Conservation (phyloP, 139 green algal species). For the Yamagishiella unicocca region DNA sequence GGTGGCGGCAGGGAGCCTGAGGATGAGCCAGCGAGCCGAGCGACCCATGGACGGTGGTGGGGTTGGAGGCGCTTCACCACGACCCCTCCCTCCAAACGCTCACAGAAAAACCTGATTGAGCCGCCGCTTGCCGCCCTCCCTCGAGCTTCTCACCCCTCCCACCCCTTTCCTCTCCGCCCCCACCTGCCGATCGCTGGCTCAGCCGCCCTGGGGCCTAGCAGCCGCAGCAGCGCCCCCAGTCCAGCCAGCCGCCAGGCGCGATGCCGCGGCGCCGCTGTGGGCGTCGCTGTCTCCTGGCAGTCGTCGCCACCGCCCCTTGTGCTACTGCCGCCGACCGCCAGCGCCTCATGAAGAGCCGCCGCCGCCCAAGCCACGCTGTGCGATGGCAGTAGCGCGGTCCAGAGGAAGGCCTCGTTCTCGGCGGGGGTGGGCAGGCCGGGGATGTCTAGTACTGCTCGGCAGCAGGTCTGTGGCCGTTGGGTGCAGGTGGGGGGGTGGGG, state of each 20-base stretch:
- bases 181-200: conserved; percentile 27
- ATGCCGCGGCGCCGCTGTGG: conserved; percentile 9
- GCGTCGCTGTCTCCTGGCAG: not conserved
- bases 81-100: not conserved
- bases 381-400: not conserved
- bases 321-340: not conserved
- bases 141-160: not conserved
- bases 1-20: no score
- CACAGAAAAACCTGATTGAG: no score
- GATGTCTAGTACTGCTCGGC: not conserved
- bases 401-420: conserved; percentile 17
- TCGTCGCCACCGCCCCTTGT: not conserved
- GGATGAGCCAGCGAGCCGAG: not conserved
- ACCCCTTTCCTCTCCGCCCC: not conserved
- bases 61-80: not conserved
- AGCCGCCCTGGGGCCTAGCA: conserved; percentile 22
- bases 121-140: not conserved
- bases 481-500: not conserved
- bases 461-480: conserved; percentile 8
- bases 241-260: conserved; percentile 22
- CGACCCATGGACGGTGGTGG: not conserved
- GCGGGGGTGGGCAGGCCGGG: conserved; percentile 10
- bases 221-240: conserved; percentile 19
- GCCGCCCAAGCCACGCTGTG: not conserved
- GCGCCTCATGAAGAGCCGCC: not conserved